phyloP scores from a whole-genome alignment of 140 eudicot species.

The Bidens hawaiensis region DNA sequence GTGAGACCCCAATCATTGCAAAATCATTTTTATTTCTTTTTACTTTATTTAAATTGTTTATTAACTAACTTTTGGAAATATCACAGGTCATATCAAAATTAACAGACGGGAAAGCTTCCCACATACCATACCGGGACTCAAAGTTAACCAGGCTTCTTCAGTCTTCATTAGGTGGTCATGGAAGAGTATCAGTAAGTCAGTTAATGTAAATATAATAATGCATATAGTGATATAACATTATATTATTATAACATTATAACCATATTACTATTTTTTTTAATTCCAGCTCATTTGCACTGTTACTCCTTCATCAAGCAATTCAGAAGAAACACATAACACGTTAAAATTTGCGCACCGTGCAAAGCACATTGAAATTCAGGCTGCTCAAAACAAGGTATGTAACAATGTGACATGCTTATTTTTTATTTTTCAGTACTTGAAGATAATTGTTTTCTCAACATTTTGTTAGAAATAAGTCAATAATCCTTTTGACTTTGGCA shows the following conservation, averaged over 20 bases:
- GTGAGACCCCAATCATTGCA: constrained; percentile 58
- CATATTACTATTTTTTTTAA: background rate
- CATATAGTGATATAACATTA: too few relatives aligned
- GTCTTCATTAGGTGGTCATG: constrained; percentile 89
- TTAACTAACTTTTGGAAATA: constrained; percentile 17
- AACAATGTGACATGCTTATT: constrained; percentile 11
- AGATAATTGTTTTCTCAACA: background rate
- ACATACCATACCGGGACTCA: constrained; percentile 82
- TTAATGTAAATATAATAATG: background rate
- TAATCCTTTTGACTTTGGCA: constrained; percentile 35
- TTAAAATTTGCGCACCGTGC: constrained; percentile 95
- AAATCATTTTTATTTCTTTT: background rate
- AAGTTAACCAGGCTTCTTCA: constrained; percentile 91
- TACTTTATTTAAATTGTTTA: constrained; percentile 13
- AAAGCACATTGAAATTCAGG: constrained; percentile 89
- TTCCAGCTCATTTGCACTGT: constrained; percentile 84
- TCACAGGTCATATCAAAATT: constrained; percentile 80
- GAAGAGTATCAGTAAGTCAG: constrained; percentile 90
- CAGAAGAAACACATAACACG: constrained; percentile 94
- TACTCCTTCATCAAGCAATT: constrained; percentile 88
- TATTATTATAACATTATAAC: too few relatives aligned
- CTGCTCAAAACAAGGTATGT: constrained; percentile 88
- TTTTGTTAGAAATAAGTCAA: constrained; percentile 2
- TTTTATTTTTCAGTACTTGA: background rate
- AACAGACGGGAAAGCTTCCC: constrained; percentile 77